Base-by-base conservation (phyloP, 768 basidiomycete species). In the Agaricus blazei region DNA sequence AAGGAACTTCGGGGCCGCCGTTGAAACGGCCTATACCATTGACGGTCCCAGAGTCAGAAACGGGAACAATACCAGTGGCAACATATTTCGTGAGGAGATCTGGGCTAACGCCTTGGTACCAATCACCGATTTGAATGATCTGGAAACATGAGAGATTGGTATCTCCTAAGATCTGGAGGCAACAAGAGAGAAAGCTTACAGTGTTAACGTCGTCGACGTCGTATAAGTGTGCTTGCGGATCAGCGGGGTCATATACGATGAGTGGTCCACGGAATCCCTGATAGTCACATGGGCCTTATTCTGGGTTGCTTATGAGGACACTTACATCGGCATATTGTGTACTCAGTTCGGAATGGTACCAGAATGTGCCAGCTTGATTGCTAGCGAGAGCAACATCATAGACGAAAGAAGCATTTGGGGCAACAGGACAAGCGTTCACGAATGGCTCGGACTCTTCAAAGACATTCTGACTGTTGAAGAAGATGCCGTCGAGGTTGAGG, bases 191-290 rank as follows among this genome's bases (percentile, higher is more conserved):
- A 62, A 43, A 79, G 76, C n/a, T 77, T 66, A 55, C 79, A 76
- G 59, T 80, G 78, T 62, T 19, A 43, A 76, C 74, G 59, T 71
- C 59, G 56, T 71, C 70, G 31, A 67, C 58, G 37, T 65, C 66
- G 56, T 53, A 68, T 24, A 80, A 51, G 23, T 62, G 1, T 3
- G 47, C 57, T 37, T 66, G 70, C 11, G 77, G 79, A 56, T 79
- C 78, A 11, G 72, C 45, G 34, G 74, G 73, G 50, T 67, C 66
- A 38, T 67, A 67, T 12, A 77, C 60, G 19, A 78, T 64, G 29
- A 77, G n/a, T 6, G 72, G 66, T 3, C 77, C 77, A 48, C 77
- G 64, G 48, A 79, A 64, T 0, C 77, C 77, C 52, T 79, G 44
- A 29, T 77, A 44, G 76, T 76, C 52, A 77, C 77, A 59, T 79